Evolutionary conservation across 2,329 filamentous ascomycete genomes (phyloP).

Genomic region (Colletotrichum theobromicola): DNA sequence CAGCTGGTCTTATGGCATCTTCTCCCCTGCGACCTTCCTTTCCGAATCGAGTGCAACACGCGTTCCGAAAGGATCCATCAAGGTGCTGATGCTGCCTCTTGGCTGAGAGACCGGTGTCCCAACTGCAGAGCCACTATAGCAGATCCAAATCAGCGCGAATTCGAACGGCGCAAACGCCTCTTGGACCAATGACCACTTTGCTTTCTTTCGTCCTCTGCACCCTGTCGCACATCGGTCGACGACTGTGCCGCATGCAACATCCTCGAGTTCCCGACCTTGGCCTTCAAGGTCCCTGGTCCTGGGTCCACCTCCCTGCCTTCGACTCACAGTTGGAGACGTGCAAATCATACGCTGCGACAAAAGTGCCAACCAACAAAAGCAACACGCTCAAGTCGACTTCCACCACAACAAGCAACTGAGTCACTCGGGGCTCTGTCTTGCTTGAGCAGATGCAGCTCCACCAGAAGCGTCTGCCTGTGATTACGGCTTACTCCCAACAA

Average conservation of each 20-base stretch:
- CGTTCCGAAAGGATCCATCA: conserved; percentile 8
- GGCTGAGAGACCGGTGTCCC: neutral
- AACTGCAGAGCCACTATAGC: neutral
- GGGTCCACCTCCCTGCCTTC: neutral
- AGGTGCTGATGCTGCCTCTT: conserved; percentile 9
- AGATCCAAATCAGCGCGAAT: neutral
- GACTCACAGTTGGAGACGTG: neutral
- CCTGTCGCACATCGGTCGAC: neutral
- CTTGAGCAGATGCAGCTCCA: neutral
- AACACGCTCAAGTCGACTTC: neutral
- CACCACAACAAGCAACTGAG: neutral
- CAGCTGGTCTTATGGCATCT: conserved; percentile 15
- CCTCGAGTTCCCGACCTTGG: neutral
- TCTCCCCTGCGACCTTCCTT: neutral
- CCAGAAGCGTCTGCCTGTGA: neutral
- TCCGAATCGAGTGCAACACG: neutral
- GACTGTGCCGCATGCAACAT: conserved; percentile 7
- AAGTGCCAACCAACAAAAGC: neutral
- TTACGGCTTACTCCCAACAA: neutral
- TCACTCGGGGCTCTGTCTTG: neutral
- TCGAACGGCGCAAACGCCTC: neutral
- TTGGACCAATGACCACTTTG: neutral
- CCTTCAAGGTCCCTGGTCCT: conserved; percentile 5
- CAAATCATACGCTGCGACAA: neutral
- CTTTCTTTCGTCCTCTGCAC: neutral